Percentiles rank a stretch among this genome's conserved stretches.
Evolutionary conservation across 345 rosid species (phyloP).

Genomic region (Triadica sebifera): DNA sequence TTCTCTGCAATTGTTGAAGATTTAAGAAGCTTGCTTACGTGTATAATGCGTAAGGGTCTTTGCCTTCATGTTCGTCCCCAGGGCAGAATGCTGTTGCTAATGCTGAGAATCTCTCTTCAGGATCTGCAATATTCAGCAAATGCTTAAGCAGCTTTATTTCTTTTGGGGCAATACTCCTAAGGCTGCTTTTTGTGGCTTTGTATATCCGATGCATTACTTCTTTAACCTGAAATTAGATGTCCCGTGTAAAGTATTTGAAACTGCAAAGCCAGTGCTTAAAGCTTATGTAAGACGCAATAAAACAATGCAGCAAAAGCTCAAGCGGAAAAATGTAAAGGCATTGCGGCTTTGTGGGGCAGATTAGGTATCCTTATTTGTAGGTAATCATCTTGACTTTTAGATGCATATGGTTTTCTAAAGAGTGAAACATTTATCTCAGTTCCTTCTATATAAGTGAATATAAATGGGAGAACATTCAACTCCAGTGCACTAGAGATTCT

Average conservation of each 20-base stretch:
- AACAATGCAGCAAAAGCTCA: background rate
- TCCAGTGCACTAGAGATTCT: background rate
- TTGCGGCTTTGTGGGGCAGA: background rate
- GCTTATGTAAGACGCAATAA: background rate
- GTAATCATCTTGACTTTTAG: background rate
- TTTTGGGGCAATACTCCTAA: conserved; percentile 85
- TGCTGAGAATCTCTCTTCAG: conserved; percentile 93
- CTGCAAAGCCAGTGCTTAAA: background rate
- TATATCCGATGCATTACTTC: conserved; percentile 78
- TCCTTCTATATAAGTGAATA: background rate
- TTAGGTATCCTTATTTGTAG: background rate
- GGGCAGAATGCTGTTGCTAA: conserved; percentile 87
- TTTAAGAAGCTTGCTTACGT: conserved; percentile 47
- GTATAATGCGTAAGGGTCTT: conserved; percentile 68
- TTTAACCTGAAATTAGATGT: conserved; percentile 57
- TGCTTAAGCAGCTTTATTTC: conserved; percentile 82
- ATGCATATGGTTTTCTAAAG: background rate
- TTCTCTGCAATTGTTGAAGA: background rate
- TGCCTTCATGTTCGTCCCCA: conserved; percentile 63
- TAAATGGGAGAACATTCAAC: background rate
- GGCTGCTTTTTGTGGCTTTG: conserved; percentile 78
- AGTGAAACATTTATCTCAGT: background rate
- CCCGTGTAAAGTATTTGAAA: background rate
- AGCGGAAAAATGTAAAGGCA: background rate
- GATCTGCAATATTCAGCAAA: conserved; percentile 82